Percentiles rank a stretch among this genome's conserved stretches.
Conservation (phyloP, 441 rosid genomes). For the Metrosideros polymorpha region DNA sequence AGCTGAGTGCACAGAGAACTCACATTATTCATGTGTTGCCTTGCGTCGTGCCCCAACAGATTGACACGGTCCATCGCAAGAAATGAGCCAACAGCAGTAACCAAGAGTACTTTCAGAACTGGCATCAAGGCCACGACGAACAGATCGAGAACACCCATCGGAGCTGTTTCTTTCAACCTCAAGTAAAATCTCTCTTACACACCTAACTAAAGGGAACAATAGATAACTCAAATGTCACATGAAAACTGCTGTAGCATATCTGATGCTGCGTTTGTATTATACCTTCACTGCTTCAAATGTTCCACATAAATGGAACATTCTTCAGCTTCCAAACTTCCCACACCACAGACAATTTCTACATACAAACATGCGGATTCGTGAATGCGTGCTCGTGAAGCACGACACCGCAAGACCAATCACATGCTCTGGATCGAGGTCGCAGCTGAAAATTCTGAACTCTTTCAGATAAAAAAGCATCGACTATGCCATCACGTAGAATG, state of each 20-base stretch:
- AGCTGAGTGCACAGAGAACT: background rate
- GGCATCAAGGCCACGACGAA: slow-evolving; percentile 6
- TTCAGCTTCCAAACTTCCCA: too few relatives aligned
- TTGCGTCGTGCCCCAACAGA: background rate
- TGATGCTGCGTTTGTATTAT: background rate
- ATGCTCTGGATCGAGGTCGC: background rate
- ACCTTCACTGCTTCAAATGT: too few relatives aligned
- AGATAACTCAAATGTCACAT: background rate
- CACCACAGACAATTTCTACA: too few relatives aligned
- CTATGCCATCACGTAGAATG: background rate
- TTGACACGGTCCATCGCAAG: slow-evolving; percentile 4
- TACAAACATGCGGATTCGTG: too few relatives aligned
- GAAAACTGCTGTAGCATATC: background rate
- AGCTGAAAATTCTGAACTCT: background rate
- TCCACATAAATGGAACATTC: too few relatives aligned
- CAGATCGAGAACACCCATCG: slow-evolving; percentile 7
- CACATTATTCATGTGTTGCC: background rate
- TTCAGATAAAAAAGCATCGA: background rate
- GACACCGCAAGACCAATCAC: too few relatives aligned
- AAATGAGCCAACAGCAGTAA: slow-evolving; percentile 7
- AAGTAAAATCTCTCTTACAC: background rate
- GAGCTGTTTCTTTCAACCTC: background rate
- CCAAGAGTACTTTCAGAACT: slow-evolving; percentile 10
- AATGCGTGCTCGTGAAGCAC: too few relatives aligned
- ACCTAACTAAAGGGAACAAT: background rate